Conservation (phyloP, 225 moss, liverwort and hornwort species). For the Marchantia paleacea region DNA sequence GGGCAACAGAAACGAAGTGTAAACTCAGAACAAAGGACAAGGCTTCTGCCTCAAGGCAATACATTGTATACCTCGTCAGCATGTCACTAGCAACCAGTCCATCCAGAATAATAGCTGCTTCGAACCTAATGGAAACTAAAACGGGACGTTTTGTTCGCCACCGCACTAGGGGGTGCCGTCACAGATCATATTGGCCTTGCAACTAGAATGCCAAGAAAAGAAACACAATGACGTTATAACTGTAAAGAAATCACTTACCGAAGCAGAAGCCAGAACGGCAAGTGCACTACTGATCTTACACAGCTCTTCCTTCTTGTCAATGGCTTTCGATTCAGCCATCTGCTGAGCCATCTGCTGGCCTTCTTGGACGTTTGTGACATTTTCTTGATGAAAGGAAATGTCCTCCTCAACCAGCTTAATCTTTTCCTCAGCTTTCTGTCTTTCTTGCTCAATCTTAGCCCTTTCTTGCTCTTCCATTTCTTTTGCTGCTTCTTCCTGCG, state of each 20-base stretch:
- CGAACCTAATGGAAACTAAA: neutral
- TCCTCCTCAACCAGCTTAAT: slow-evolving; percentile 51
- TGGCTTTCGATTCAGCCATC: slow-evolving; percentile 64
- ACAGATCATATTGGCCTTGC: neutral
- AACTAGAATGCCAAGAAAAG: neutral
- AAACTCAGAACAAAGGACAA: neutral
- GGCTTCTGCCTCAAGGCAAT: neutral
- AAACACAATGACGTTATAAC: neutral
- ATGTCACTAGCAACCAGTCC: neutral
- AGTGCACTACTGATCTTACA: slow-evolving; percentile 97
- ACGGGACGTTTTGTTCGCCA: too few species aligned
- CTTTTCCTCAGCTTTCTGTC: slow-evolving; percentile 39
- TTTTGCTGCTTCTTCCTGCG: slow-evolving; percentile 49
- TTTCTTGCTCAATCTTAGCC: slow-evolving; percentile 50
- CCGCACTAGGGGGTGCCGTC: neutral
- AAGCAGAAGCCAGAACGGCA: slow-evolving; percentile 96
- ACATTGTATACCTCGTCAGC: neutral
- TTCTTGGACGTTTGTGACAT: slow-evolving; percentile 64
- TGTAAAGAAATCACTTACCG: slow-evolving; percentile 43
- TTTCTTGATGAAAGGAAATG: slow-evolving; percentile 52
- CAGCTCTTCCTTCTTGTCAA: slow-evolving; percentile 79
- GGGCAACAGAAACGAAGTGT: neutral
- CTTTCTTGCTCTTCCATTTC: slow-evolving; percentile 48
- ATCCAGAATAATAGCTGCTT: neutral
- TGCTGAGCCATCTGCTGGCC: slow-evolving; percentile 75